Evolutionary conservation across 2,329 filamentous ascomycete species (phyloP).

Genomic region (Fusarium nelsonii): DNA sequence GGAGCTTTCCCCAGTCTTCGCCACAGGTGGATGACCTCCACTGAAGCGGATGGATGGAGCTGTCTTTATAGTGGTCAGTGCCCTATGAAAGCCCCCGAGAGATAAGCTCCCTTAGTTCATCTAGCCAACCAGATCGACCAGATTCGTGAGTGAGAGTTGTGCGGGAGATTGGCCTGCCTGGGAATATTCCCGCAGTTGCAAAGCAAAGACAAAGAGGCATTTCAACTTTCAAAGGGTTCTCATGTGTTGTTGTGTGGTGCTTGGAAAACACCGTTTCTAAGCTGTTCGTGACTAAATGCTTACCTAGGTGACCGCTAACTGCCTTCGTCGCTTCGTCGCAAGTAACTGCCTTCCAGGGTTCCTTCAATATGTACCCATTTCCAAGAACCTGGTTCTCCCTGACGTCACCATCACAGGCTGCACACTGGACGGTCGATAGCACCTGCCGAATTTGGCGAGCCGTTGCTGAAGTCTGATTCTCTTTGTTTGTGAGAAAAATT

Average conservation of each 20-base stretch:
- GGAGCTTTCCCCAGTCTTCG: slow-evolving; percentile 28
- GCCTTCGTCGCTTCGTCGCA: not conserved
- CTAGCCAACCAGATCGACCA: slow-evolving; percentile 35
- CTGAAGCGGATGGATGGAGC: slow-evolving; percentile 14
- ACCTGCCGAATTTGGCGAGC: slow-evolving; percentile 31
- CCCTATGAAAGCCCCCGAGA: slow-evolving; percentile 21
- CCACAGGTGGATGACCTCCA: slow-evolving; percentile 24
- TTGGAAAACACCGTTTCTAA: not conserved
- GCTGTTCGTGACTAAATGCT: not conserved
- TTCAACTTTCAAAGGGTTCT: not conserved
- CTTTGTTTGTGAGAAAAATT: not conserved
- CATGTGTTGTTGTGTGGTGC: not conserved
- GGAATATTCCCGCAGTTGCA: not conserved
- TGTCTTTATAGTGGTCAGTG: slow-evolving; percentile 26
- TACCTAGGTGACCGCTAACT: not conserved
- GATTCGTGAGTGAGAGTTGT: slow-evolving; percentile 7
- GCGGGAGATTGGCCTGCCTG: slow-evolving; percentile 12
- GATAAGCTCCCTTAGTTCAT: slow-evolving; percentile 2
- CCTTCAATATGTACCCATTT: not conserved
- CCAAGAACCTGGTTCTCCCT: not conserved
- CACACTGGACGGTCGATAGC: slow-evolving; percentile 1
- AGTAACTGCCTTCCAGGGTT: not conserved
- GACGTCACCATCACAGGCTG: slow-evolving; percentile 30
- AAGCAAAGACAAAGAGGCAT: not conserved
- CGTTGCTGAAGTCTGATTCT: slow-evolving; percentile 2